Conservation (phyloP, 257 asterid genomes). For the Schizonepeta tenuifolia region DNA sequence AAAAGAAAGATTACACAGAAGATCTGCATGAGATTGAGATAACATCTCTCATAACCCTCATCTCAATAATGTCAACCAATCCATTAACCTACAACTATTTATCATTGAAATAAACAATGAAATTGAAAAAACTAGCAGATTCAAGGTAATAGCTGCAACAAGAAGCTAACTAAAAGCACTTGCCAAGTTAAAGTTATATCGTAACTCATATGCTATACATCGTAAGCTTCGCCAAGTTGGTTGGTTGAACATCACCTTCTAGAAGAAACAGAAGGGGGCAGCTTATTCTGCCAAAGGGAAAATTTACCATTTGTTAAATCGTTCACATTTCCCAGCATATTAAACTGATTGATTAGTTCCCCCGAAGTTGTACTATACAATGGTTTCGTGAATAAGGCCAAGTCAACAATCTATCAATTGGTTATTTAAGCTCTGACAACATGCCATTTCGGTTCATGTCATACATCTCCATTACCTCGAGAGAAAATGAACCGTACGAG, state of each 20-base stretch:
- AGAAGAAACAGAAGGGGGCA: too few species aligned
- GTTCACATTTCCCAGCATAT: neutral
- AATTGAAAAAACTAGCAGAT: neutral
- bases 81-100: neutral
- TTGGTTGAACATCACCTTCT: too few species aligned
- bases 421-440: too few species aligned
- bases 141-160: slow-evolving; percentile 13
- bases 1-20: neutral
- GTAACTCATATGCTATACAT: neutral
- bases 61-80: slow-evolving; percentile 23
- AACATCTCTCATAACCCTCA: slow-evolving; percentile 22
- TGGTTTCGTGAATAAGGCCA: neutral
- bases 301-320: neutral
- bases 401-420: too few species aligned
- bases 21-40: neutral
- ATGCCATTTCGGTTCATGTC: too few species aligned
- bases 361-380: neutral
- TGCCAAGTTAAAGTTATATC: neutral
- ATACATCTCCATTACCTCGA: neutral
- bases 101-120: neutral
- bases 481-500: neutral
- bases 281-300: too few species aligned
- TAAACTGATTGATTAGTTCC: neutral
- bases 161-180: neutral
- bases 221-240: neutral